Percentiles rank a stretch among this genome's conserved stretches.
Conservation (phyloP, 805 yeast species). For the Kuraishia borneana region DNA sequence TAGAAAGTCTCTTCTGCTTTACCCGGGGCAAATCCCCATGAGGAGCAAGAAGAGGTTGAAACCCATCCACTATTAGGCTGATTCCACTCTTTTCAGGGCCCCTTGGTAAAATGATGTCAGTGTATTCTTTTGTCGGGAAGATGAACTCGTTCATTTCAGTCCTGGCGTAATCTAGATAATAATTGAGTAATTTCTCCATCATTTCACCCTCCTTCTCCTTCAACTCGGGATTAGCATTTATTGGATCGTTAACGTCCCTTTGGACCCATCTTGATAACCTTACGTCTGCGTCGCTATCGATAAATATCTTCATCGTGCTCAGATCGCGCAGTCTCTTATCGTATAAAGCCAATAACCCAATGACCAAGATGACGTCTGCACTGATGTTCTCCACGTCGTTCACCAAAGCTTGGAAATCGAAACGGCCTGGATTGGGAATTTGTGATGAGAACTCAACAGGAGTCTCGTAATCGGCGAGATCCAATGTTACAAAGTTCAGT, state of each 20-base stretch:
- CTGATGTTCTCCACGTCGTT: slow-evolving; percentile 7
- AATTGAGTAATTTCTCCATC: slow-evolving; percentile 25
- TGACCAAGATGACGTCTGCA: slow-evolving; percentile 35
- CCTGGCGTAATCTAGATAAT: slow-evolving; percentile 45
- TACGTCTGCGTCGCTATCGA: slow-evolving; percentile 80
- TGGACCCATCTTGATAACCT: slow-evolving; percentile 72
- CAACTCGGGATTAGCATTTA: slow-evolving; percentile 3
- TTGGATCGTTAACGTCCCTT: slow-evolving; percentile 12
- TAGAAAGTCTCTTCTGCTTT: slow-evolving; percentile 1
- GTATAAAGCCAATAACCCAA: slow-evolving; percentile 75
- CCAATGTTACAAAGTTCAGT: too few relatives aligned
- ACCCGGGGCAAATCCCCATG: slow-evolving; percentile 1
- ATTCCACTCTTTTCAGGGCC: slow-evolving; percentile 56
- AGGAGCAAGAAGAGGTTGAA: slow-evolving; percentile 23
- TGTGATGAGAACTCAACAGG: too few relatives aligned
- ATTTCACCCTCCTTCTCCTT: slow-evolving; percentile 2
- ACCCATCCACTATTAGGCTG: slow-evolving; percentile 51
- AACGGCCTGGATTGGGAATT: slow-evolving; percentile 29
- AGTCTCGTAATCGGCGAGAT: too few relatives aligned
- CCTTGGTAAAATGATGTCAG: slow-evolving; percentile 66
- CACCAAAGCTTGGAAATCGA: slow-evolving; percentile 21
- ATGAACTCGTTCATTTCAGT: slow-evolving; percentile 60
- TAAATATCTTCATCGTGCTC: slow-evolving; percentile 59
- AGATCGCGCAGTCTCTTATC: slow-evolving; percentile 41
- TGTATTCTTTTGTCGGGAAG: slow-evolving; percentile 55